These are phyloP conservation scores for Chaetomium strumarium DNA, from an alignment of 2,329 filamentous ascomycete species.

Conservation along the genomic window DNA sequence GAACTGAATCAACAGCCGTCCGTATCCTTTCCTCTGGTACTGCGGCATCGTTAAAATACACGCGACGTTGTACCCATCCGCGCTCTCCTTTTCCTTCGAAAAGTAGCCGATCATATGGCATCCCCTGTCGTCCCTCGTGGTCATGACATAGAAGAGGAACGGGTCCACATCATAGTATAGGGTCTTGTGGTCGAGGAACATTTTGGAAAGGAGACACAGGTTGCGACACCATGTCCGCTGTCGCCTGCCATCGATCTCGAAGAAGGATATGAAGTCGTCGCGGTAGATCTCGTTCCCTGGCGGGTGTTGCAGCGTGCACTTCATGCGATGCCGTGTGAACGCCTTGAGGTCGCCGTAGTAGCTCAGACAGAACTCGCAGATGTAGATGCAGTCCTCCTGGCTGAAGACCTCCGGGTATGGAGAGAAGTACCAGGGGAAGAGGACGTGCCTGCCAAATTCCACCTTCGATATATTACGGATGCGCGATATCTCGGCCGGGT, in stretches of 20 bases:
- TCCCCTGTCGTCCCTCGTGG: conserved; percentile 77
- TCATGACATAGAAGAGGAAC: conserved; percentile 98
- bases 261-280: conserved; percentile 89
- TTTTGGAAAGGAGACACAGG: conserved; percentile 86
- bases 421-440: conserved; percentile 98
- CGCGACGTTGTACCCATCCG: conserved; percentile 94
- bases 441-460: conserved; percentile 85
- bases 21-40: conserved; percentile 92
- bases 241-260: conserved; percentile 90
- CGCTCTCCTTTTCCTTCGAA: conserved; percentile 95
- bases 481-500: conserved; percentile 91
- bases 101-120: conserved; percentile 99
- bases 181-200: conserved; percentile 97
- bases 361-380: conserved; percentile 93
- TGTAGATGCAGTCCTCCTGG: conserved; percentile 84
- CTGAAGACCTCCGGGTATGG: conserved; percentile 89
- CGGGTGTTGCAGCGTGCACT: conserved; percentile 87
- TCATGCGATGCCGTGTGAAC: conserved; percentile 78
- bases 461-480: conserved; percentile 92
- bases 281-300: conserved; percentile 98
- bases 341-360: conserved; percentile 82
- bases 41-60: conserved; percentile 96
- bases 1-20: conserved; percentile 89
- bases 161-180: conserved; percentile 99
- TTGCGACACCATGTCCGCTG: conserved; percentile 97